Evolutionary conservation across 2,329 filamentous ascomycete genomes (phyloP), one percentile per base, ranked within the genome.

Genomic region (Trichoderma endophyticum): DNA sequence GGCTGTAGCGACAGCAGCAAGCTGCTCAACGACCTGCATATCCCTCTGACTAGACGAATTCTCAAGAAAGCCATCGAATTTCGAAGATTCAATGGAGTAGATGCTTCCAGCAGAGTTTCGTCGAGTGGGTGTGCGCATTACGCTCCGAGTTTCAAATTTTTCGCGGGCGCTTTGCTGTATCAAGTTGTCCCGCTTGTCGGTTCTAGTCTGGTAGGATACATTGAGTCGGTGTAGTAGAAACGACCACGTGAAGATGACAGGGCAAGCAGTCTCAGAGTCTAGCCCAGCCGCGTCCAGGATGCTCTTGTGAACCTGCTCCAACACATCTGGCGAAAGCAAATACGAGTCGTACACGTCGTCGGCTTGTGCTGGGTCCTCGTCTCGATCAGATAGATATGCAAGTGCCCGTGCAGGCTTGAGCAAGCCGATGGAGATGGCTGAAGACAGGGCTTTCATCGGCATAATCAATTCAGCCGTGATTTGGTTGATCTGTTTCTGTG

Each of bases 231-330:
- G 88, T 11, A 95, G 84, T 30, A 97, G 88, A 62, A 95, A 84
- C 4, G 91, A 90, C 95, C 95, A 98, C 3, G 92, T 89, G 75
- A 97, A 92, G 24, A 93, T 87, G 21, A 93, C 89, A 1, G 93
- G 93, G 70, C 89, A 90, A 24, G 92, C 92, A 43, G 89, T 88
- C 48, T 85, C 83, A n/a, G 88, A 84, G 18, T 86, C 86, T 24
- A 82, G 78, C 32, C 85, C 85, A 14, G 89, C 87, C 8, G 90
- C 88, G 70, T 85, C 83, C 28, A 91, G 82, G 39, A 97, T 85
- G n/a, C 91, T 87, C 67, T 88, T 87, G 75, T 95, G 93, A 15
- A 97, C 87, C 69, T 90, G 87, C 63, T 89, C 87, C n/a, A 97
- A 85, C 24, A 92, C 88, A 7, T 89, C 86, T 3, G 90, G 87